A percentile compares a stretch with the other conserved stretches of the same genome.
These are phyloP conservation scores for Akanthomyces muscarius DNA, from an alignment of 2,329 filamentous ascomycete genomes.

Conservation along the genomic window DNA sequence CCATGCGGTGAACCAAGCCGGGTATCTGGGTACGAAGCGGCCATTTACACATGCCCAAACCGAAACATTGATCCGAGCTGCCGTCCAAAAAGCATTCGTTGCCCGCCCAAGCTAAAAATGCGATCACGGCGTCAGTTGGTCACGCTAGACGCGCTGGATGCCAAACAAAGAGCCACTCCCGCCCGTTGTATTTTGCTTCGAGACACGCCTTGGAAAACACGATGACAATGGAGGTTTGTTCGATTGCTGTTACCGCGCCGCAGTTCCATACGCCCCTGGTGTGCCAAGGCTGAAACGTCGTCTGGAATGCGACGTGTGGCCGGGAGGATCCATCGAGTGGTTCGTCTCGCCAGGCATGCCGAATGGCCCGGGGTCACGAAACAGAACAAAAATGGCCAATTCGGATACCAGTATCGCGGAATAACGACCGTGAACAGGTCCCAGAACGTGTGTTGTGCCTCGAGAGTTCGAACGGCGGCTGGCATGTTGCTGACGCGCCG, in stretches of 20 bases:
- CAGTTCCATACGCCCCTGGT: not conserved
- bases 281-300: not conserved
- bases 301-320: constrained; percentile 12
- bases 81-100: not conserved
- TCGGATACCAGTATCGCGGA: not conserved
- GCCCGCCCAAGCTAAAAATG: not conserved
- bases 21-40: not conserved
- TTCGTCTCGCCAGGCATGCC: not conserved
- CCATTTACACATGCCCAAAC: not conserved
- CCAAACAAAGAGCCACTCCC: not conserved
- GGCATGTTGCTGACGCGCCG: not conserved
- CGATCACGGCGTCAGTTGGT: not conserved
- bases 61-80: not conserved
- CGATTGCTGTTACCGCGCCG: not conserved
- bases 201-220: not conserved
- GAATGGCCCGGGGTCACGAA: not conserved
- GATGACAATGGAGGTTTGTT: not conserved
- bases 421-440: not conserved
- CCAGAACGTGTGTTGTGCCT: not conserved
- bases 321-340: not conserved
- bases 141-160: not conserved
- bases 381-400: not conserved
- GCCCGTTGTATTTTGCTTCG: not conserved
- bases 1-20: no score
- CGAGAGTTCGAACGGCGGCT: not conserved